Conservation (phyloP, 495 filamentous ascomycete genomes). For the Bombardia bombarda region DNA sequence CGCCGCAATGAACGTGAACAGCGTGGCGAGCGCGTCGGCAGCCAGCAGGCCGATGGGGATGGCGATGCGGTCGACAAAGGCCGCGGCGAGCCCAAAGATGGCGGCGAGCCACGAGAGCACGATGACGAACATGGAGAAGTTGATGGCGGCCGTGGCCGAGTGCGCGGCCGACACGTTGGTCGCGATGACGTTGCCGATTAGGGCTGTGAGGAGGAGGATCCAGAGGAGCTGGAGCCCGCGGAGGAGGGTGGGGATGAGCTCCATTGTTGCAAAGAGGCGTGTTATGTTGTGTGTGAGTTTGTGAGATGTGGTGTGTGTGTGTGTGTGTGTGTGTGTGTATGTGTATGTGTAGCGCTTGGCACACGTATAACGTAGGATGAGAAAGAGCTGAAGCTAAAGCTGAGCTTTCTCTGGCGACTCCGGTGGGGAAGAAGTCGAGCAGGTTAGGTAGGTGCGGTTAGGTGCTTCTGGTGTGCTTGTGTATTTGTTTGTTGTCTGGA, state of each 20-base stretch:
- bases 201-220: conserved; percentile 34
- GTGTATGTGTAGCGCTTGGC: neutral
- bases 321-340: conserved; percentile 9
- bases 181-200: conserved; percentile 44
- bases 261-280: conserved; percentile 21
- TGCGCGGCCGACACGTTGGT: conserved; percentile 28
- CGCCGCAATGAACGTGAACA: conserved; percentile 39
- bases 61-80: conserved; percentile 23
- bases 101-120: conserved; percentile 34
- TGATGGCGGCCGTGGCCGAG: conserved; percentile 32
- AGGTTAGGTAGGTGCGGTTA: too few relatives aligned
- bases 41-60: conserved; percentile 29
- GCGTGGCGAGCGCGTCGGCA: conserved; percentile 28
- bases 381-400: neutral
- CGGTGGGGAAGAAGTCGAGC: neutral
- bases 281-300: neutral
- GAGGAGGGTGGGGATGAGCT: conserved; percentile 28
- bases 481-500: too few relatives aligned
- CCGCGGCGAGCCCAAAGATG: conserved; percentile 27
- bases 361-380: neutral
- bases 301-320: neutral
- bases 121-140: conserved; percentile 44
- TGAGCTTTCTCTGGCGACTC: neutral
- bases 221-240: conserved; percentile 35
- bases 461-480: too few relatives aligned